Percentiles rank a stretch among this genome's conserved stretches.
These are phyloP conservation scores for Salix udensis DNA, from an alignment of 345 rosid species.

Conservation along the genomic window DNA sequence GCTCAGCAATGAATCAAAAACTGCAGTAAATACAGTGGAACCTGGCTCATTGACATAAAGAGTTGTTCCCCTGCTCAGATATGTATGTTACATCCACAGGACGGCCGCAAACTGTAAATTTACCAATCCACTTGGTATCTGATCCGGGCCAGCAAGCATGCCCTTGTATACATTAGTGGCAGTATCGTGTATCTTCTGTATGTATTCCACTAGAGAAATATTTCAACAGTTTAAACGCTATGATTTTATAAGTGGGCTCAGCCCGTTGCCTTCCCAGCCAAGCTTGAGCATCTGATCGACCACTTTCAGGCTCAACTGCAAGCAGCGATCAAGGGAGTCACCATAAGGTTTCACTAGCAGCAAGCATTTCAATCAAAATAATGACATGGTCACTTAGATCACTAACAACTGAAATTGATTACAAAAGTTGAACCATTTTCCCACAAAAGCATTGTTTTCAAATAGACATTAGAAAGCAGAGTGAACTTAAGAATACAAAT, in stretches of 20 bases:
- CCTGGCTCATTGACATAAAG: neutral
- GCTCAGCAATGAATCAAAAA: slow-evolving; percentile 12
- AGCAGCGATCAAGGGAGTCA: neutral
- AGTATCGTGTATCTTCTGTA: slow-evolving; percentile 4
- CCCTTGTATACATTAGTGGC: slow-evolving; percentile 6
- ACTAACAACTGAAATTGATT: neutral
- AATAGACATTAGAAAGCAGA: neutral
- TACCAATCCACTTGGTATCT: neutral
- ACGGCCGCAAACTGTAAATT: slow-evolving; percentile 8
- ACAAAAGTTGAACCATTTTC: neutral
- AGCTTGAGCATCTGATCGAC: slow-evolving; percentile 96
- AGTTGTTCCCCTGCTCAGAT: slow-evolving; percentile 8
- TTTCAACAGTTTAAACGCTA: slow-evolving; percentile 20
- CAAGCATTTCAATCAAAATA: neutral
- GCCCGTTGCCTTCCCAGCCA: slow-evolving; percentile 94
- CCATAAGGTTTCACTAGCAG: neutral
- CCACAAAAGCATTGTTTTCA: neutral
- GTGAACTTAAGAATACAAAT: neutral
- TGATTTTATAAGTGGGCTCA: slow-evolving; percentile 56
- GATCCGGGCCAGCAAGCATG: slow-evolving; percentile 2
- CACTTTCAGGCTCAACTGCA: slow-evolving; percentile 85
- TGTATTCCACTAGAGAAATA: slow-evolving; percentile 10
- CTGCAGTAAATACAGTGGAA: slow-evolving; percentile 4
- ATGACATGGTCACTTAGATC: neutral
- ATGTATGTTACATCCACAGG: slow-evolving; percentile 25